phyloP scores from a whole-genome alignment of 352 stramenopile genomes.

The Phytophthora fragariae region DNA sequence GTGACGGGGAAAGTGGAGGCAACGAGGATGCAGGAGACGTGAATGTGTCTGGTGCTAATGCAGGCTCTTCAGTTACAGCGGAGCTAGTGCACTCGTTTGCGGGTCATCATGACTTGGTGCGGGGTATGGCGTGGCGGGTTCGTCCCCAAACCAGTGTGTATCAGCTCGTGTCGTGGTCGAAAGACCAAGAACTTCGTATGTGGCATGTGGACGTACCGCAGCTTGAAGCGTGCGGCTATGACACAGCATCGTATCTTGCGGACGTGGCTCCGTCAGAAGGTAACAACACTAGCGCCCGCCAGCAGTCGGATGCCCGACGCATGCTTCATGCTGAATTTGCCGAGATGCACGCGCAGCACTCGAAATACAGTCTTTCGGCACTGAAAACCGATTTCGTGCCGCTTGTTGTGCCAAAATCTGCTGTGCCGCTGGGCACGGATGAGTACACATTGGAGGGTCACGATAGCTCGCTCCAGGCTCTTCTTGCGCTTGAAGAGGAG shows the following conservation, averaged over 20 bases:
- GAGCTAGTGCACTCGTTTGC: slow-evolving; percentile 71
- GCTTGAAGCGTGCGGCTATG: slow-evolving; percentile 67
- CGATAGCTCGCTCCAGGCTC: slow-evolving; percentile 51
- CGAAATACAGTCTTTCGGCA: slow-evolving; percentile 73
- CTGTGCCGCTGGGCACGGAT: slow-evolving; percentile 61
- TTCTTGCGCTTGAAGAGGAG: slow-evolving; percentile 78
- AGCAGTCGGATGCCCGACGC: slow-evolving; percentile 23
- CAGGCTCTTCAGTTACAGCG: slow-evolving; percentile 30
- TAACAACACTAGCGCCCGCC: slow-evolving; percentile 26
- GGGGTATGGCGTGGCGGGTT: slow-evolving; percentile 73
- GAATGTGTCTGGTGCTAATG: slow-evolving; percentile 20
- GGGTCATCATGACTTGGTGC: slow-evolving; percentile 71
- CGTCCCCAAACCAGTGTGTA: slow-evolving; percentile 50
- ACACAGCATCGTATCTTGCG: slow-evolving; percentile 49
- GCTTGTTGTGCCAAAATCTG: slow-evolving; percentile 68
- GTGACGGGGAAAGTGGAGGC: slow-evolving; percentile 22
- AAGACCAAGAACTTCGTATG: slow-evolving; percentile 82
- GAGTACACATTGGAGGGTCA: slow-evolving; percentile 73
- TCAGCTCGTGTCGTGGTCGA: slow-evolving; percentile 83
- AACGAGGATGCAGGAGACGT: slow-evolving; percentile 22
- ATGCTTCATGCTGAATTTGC: slow-evolving; percentile 42
- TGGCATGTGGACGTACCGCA: slow-evolving; percentile 75
- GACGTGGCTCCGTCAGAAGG: slow-evolving; percentile 38
- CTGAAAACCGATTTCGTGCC: slow-evolving; percentile 83
- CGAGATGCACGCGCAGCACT: slow-evolving; percentile 42